Conservation (phyloP, 257 asterid genomes). For the Lycium barbarum region DNA sequence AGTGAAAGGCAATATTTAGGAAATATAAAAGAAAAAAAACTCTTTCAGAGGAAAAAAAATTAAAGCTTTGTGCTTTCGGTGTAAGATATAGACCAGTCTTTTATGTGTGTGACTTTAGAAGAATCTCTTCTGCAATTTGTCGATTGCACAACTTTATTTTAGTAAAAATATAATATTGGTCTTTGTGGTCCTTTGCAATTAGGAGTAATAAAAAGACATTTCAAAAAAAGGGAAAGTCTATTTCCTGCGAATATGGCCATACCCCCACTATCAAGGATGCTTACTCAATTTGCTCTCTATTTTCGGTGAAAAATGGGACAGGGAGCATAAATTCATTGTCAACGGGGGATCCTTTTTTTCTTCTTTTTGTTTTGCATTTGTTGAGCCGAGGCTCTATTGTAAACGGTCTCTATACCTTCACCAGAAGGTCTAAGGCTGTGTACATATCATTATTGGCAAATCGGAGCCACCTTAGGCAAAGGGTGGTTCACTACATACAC, state of each 20-base stretch:
- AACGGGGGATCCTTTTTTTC: too few relatives aligned
- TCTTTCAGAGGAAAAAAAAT: neutral
- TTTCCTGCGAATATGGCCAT: neutral
- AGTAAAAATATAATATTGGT: neutral
- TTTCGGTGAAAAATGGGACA: too few relatives aligned
- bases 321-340: too few relatives aligned
- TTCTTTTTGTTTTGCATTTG: too few relatives aligned
- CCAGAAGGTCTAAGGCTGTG: too few relatives aligned
- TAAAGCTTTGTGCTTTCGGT: neutral
- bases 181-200: conserved; percentile 8
- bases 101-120: conserved; percentile 11
- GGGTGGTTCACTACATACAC: too few relatives aligned
- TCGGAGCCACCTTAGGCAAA: too few relatives aligned
- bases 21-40: neutral
- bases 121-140: neutral
- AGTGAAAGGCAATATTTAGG: neutral
- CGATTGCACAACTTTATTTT: neutral
- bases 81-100: neutral
- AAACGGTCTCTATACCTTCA: too few relatives aligned
- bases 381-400: too few relatives aligned
- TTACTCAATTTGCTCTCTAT: too few relatives aligned
- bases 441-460: too few relatives aligned
- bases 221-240: neutral
- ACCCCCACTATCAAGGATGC: neutral
- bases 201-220: neutral